Conservation (phyloP, 495 filamentous ascomycete species). For the Xylaria flabelliformis region DNA sequence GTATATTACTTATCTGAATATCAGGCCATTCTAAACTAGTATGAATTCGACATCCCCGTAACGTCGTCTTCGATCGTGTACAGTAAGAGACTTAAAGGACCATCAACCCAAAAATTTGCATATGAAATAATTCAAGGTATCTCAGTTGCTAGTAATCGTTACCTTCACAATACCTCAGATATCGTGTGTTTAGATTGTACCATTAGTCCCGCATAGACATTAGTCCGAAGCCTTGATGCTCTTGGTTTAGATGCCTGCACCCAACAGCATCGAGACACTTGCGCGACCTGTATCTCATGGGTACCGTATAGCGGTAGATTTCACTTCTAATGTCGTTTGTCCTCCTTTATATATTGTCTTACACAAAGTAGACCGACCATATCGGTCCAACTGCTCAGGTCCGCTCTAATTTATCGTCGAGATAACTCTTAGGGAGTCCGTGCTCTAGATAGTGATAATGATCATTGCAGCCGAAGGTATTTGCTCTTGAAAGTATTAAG, state of each 20-base stretch:
- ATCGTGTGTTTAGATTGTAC: neutral
- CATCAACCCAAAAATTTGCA: neutral
- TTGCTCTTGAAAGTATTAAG: neutral
- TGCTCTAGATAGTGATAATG: neutral
- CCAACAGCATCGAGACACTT: neutral
- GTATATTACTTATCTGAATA: neutral
- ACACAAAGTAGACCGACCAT: too few relatives aligned
- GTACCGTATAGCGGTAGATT: neutral
- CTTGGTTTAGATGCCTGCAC: neutral
- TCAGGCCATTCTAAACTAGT: neutral
- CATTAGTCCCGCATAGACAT: neutral
- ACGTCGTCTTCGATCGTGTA: neutral
- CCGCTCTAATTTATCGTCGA: neutral
- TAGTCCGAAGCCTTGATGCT: neutral
- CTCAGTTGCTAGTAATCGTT: neutral
- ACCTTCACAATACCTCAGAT: neutral
- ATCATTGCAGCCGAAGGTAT: neutral
- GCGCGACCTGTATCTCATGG: neutral
- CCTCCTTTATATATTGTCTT: neutral
- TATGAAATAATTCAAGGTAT: neutral
- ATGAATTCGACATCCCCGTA: neutral
- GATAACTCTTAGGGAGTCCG: neutral
- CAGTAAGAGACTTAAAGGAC: neutral
- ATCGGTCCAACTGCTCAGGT: neutral
- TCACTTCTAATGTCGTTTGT: neutral